Conservation (phyloP, 1,284 basidiomycete species). For the Cystobasidiaceae sp. region DNA sequence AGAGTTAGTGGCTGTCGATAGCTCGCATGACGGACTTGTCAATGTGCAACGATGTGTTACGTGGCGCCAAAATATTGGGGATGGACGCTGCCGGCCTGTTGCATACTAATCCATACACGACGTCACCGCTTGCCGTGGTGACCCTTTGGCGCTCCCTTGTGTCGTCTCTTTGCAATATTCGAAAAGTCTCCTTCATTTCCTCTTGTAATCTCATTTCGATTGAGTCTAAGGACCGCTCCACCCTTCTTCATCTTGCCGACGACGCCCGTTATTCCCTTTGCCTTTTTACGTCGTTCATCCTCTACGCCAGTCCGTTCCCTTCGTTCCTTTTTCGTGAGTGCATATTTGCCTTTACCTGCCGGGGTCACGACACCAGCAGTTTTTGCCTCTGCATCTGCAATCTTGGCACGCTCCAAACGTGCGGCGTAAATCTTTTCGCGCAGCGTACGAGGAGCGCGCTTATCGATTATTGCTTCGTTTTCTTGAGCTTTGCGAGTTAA, state of each 20-base stretch:
- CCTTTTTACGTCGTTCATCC: constrained; percentile 23
- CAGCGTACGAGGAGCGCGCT: constrained; percentile 13
- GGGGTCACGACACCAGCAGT: constrained; percentile 9
- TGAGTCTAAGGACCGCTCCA: constrained; percentile 13
- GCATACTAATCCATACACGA: too few relatives aligned
- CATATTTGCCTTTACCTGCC: constrained; percentile 22
- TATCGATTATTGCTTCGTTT: constrained; percentile 11
- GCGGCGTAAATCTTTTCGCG: constrained; percentile 21
- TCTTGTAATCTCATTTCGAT: constrained; percentile 14
- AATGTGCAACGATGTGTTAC: too few relatives aligned
- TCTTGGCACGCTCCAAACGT: constrained; percentile 9
- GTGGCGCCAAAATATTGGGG: too few relatives aligned
- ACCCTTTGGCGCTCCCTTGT: neutral
- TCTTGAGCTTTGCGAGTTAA: constrained; percentile 8
- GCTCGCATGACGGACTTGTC: too few relatives aligned
- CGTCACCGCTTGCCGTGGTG: neutral
- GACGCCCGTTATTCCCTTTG: constrained; percentile 19
- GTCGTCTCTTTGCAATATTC: neutral
- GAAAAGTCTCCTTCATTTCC: constrained; percentile 20
- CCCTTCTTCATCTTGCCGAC: constrained; percentile 30
- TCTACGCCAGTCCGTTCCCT: constrained; percentile 15
- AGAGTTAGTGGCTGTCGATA: too few relatives aligned
- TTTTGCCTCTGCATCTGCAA: constrained; percentile 5
- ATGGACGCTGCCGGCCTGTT: too few relatives aligned
- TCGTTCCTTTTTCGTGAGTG: constrained; percentile 23